Evolutionary conservation across 1,284 basidiomycete species (phyloP).

Genomic region (Anthracocystis walkeri): DNA sequence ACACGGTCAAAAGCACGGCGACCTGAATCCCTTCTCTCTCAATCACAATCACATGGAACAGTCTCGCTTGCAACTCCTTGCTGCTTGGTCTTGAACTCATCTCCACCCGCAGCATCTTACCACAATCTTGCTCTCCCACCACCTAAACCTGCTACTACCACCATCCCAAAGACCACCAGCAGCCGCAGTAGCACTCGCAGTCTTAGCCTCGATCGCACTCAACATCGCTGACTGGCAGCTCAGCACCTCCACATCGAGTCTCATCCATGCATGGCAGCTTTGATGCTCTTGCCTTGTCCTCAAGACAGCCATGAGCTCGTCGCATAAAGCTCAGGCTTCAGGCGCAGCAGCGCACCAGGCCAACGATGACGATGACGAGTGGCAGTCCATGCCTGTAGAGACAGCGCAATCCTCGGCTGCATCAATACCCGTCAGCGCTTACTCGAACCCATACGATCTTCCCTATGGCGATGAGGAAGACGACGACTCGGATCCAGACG

Average conservation of each 20-base stretch:
- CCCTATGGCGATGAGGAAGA: slow-evolving; percentile 47
- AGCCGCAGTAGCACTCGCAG: neutral
- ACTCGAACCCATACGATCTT: slow-evolving; percentile 40
- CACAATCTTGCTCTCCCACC: neutral
- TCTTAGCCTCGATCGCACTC: neutral
- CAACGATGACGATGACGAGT: slow-evolving; percentile 58
- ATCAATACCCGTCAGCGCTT: slow-evolving; percentile 24
- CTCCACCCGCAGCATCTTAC: no score
- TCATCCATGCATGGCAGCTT: slow-evolving; percentile 9
- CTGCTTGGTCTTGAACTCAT: no score
- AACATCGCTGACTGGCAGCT: neutral
- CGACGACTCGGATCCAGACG: slow-evolving; percentile 49
- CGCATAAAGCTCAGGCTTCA: slow-evolving; percentile 5
- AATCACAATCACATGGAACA: no score
- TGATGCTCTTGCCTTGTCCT: slow-evolving; percentile 1
- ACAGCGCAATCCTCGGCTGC: neutral
- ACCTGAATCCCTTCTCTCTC: no score
- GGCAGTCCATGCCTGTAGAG: slow-evolving; percentile 61
- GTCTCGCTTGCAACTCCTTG: no score
- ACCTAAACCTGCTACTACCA: neutral
- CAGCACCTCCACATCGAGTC: slow-evolving; percentile 9
- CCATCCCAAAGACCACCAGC: neutral
- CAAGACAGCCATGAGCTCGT: slow-evolving; percentile 39
- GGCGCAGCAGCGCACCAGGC: neutral
- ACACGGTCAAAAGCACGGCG: no score